Base-by-base conservation (phyloP, 768 basidiomycete genomes). In the Suillus ampliporus region DNA sequence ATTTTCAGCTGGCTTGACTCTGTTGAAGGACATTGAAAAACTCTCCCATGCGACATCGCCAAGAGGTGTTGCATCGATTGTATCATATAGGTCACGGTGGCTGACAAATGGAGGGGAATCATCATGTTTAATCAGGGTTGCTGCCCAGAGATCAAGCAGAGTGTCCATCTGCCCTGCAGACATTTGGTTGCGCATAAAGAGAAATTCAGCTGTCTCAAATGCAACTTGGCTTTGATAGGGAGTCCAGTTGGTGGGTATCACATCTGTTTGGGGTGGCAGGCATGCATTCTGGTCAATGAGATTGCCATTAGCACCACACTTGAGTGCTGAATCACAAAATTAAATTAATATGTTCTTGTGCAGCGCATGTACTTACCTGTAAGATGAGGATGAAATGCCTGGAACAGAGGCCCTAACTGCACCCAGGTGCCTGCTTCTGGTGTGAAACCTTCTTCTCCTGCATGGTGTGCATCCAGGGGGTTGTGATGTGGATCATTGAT, bases 1-100 rank as follows among this genome's bases (percentile, higher is more conserved):
- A 11, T 67, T 62, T 10, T 60, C 41, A 4, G 65, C 54, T 0
- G 65, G 64, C 11, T 60, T 17, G 6, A 67, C 51, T n/a, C 74
- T 66, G 34, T 53, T 57, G 61, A 71, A 74, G 11, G 14, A 14
- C 3, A 64, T 57, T 0, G 61, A 57, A 31, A 75, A 71, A 11
- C 64, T 65, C 38, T 76, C 26, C 78, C 77, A 78, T 2, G 68
- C 65, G 2, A 69, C 61, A 41, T 72, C 73, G 14, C 77, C 74
- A 31, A 69, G 50, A 15, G 57, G 23, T 1, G 69, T 74, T 0
- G 61, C 21, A 57, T 78, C 74, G 58, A 78, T 78, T 0, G 71
- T 63, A 2, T 61, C 26, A 31, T 69, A 68, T 0, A 76, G 11
- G 31, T 76, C 62, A 3, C 57, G 46, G 58, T 69, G 58, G 47